Evolutionary conservation across 257 asterid species (phyloP), one percentile per base, ranked within the genome.

Genomic region (Solanum stenotomum): DNA sequence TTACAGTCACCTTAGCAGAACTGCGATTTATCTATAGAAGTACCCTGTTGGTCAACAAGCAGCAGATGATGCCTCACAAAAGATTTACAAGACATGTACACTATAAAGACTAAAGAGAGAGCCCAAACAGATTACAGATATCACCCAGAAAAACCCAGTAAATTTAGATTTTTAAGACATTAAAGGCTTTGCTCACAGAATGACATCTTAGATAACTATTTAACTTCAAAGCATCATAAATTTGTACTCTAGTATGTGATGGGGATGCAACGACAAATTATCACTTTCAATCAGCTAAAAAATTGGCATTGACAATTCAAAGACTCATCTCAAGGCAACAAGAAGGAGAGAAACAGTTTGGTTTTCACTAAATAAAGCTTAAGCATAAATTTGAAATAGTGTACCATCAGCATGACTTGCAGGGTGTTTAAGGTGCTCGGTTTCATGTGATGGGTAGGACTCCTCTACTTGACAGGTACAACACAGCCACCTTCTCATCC

Each of bases 401-500:
- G 34, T 88, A 88, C 90, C 90, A 29, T 85, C 88, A 84, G 90
- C 85, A 88, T 74, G n/a, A 85, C 49, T 75, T 18, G 82, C 46
- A 44, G 90, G 86, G 88, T 72, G 81, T 67, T 88, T 88, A 15
- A 88, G 76, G 56, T 33, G 85, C 84, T 88, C 90, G 3, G 75
- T 85, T 85, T 76, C 90, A 74, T 76, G 56, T 20, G 81, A 37
- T 20, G 86, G 82, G 81, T 84, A 88, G 27, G 88, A 46, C 52
- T 88, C 88, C 65, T 76, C 88, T 25, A 77, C 81, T 18, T 85
- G 86, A 85, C 83, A 75, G 68, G 88, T 88, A 71, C 90, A 88
- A 38, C 90, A 88, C 52, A 88, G 67, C 90, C 90, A 88, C 82
- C 78, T 88, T 84, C 88, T 56, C 89, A 87, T 87, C 87, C 89